Percentiles rank a stretch among this genome's conserved stretches.
phyloP scores from a whole-genome alignment of 495 filamentous ascomycete genomes.

The Aspergillus affinis region DNA sequence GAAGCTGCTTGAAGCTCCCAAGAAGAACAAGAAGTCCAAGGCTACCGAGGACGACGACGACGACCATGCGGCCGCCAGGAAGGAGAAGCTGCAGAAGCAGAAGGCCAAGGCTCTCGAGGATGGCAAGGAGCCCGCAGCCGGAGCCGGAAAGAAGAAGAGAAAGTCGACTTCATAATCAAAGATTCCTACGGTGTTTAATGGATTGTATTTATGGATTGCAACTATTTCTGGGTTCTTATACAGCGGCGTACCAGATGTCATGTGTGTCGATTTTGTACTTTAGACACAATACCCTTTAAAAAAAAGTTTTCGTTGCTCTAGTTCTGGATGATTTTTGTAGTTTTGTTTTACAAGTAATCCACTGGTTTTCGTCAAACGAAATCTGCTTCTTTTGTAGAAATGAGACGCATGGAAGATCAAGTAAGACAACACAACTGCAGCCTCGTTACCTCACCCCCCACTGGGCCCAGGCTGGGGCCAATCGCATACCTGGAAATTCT shows the following conservation, averaged over 20 bases:
- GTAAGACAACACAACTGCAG: too few species aligned
- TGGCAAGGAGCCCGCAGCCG: slow-evolving; percentile 25
- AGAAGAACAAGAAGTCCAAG: slow-evolving; percentile 54
- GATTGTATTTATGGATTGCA: slow-evolving; percentile 16
- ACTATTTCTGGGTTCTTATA: slow-evolving; percentile 14
- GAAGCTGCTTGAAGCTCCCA: slow-evolving; percentile 56
- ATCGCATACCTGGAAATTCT: too few species aligned
- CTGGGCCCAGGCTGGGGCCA: too few species aligned
- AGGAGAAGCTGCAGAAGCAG: slow-evolving; percentile 57
- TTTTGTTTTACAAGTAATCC: not conserved
- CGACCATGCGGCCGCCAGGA: slow-evolving; percentile 54
- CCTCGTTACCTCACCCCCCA: too few species aligned
- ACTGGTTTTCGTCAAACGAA: not conserved
- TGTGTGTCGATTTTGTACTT: slow-evolving; percentile 26
- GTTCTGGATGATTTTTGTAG: not conserved
- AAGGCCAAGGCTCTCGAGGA: slow-evolving; percentile 50
- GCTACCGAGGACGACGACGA: slow-evolving; percentile 47
- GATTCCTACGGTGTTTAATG: slow-evolving; percentile 16
- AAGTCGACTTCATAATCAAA: slow-evolving; percentile 42
- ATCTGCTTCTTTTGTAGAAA: too few species aligned
- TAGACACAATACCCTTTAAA: slow-evolving; percentile 12
- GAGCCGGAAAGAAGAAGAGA: slow-evolving; percentile 43
- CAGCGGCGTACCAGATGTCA: slow-evolving; percentile 41
- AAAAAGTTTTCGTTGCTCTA: slow-evolving; percentile 9
- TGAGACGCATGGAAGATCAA: too few species aligned